These are phyloP conservation scores for Tricholoma hemisulphureum DNA, from an alignment of 768 basidiomycete genomes.

Conservation along the genomic window DNA sequence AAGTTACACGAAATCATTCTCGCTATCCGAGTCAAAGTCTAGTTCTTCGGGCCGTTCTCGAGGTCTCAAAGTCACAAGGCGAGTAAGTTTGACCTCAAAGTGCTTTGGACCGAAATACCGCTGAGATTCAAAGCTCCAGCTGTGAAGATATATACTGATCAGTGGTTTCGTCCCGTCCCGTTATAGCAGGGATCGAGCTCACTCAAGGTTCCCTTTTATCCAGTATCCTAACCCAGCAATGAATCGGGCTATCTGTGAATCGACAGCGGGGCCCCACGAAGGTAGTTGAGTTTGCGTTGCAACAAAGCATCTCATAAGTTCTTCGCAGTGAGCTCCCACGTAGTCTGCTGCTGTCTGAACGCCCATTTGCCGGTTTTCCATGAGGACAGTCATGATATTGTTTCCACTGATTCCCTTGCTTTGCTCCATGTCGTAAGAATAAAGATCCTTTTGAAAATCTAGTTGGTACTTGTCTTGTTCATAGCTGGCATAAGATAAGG, in stretches of 20 bases:
- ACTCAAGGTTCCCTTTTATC: conserved; percentile 62
- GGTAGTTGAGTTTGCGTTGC: conserved; percentile 44
- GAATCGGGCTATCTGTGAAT: conserved; percentile 50
- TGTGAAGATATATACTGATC: conserved; percentile 21
- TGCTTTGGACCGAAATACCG: conserved; percentile 64
- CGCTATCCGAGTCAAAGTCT: conserved; percentile 40
- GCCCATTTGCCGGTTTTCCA: conserved; percentile 50
- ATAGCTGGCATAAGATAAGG: neutral
- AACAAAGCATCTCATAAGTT: conserved; percentile 51
- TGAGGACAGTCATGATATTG: conserved; percentile 68
- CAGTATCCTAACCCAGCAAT: conserved; percentile 57
- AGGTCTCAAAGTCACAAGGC: conserved; percentile 44
- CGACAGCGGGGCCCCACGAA: conserved; percentile 47
- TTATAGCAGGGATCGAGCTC: conserved; percentile 15
- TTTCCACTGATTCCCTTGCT: conserved; percentile 62
- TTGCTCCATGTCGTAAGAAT: conserved; percentile 75
- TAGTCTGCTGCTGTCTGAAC: conserved; percentile 61
- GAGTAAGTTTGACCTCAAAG: conserved; percentile 49
- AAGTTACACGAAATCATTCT: conserved; percentile 22
- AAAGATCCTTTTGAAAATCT: conserved; percentile 51
- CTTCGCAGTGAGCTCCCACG: conserved; percentile 49
- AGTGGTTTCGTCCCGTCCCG: conserved; percentile 14
- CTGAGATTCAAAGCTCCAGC: conserved; percentile 69
- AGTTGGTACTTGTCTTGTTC: neutral
- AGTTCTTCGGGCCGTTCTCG: conserved; percentile 30